Conservation (phyloP, 306 rosid genomes). For the Elaeagnus macrophylla region DNA sequence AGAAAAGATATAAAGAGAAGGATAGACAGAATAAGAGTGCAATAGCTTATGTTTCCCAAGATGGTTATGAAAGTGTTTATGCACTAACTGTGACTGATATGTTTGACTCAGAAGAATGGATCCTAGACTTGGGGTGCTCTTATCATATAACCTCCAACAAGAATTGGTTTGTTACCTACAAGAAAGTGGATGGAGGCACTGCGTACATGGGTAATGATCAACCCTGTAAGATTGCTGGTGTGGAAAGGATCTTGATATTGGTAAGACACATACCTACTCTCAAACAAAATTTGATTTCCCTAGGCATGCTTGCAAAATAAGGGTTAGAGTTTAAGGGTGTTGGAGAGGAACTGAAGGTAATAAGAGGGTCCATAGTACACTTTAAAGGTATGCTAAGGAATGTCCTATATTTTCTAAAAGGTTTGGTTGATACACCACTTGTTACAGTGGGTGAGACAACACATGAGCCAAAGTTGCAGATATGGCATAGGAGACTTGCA, state of each 20-base stretch:
- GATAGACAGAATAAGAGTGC: neutral
- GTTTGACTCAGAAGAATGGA: neutral
- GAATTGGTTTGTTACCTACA: too few relatives aligned
- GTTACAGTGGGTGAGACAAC: too few relatives aligned
- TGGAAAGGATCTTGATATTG: too few relatives aligned
- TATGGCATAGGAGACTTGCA: neutral
- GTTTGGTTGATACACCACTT: neutral
- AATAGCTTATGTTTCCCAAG: neutral
- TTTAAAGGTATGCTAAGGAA: neutral
- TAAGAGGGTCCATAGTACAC: too few relatives aligned
- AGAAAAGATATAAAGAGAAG: neutral
- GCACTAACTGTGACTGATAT: neutral
- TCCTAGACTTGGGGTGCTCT: neutral
- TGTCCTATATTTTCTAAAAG: neutral
- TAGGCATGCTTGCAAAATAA: neutral
- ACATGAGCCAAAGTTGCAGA: too few relatives aligned
- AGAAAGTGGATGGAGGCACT: too few relatives aligned
- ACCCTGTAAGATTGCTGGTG: neutral
- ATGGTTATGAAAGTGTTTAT: neutral
- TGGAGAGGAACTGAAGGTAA: neutral
- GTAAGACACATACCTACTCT: neutral
- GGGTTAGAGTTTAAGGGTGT: neutral
- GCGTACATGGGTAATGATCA: too few relatives aligned
- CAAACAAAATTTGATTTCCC: neutral
- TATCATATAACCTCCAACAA: too few relatives aligned